Conservation (phyloP, 108 stramenopile species). For the Poteriospumella lacustris region DNA sequence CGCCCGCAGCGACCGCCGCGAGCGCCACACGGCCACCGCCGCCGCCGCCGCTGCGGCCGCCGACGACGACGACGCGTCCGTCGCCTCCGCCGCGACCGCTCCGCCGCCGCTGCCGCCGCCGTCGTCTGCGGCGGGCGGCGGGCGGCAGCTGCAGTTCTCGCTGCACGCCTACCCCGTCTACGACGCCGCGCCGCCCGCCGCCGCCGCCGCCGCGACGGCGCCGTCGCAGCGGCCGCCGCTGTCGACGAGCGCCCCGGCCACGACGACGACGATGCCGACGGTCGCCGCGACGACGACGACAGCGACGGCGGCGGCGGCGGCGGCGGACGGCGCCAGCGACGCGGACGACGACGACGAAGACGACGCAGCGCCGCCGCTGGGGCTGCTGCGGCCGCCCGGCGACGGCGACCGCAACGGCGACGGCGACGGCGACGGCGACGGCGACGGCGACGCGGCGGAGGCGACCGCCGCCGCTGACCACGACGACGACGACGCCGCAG, state of each 20-base stretch:
- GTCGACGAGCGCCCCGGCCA: background rate
- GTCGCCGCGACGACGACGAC: background rate
- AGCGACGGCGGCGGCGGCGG: background rate
- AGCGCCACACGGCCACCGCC: background rate
- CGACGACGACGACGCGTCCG: no score
- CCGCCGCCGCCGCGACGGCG: background rate
- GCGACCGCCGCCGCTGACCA: background rate
- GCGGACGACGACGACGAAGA: background rate
- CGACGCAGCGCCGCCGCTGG: background rate
- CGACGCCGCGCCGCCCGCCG: background rate
- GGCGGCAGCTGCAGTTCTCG: background rate
- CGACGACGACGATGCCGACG: background rate
- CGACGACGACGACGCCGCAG: background rate
- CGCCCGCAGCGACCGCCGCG: background rate
- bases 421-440: background rate
- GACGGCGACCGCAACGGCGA: background rate
- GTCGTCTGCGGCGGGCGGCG: background rate
- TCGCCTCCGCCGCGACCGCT: background rate
- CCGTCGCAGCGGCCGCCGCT: background rate
- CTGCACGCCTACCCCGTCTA: background rate
- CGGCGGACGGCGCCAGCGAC: background rate
- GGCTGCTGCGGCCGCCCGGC: background rate
- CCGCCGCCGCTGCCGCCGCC: background rate
- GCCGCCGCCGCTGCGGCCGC: background rate
- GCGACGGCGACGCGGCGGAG: background rate